Percentiles rank a stretch among this genome's conserved stretches.
Conservation (phyloP, 352 stramenopile genomes). For the Globisporangium cystogenes region DNA sequence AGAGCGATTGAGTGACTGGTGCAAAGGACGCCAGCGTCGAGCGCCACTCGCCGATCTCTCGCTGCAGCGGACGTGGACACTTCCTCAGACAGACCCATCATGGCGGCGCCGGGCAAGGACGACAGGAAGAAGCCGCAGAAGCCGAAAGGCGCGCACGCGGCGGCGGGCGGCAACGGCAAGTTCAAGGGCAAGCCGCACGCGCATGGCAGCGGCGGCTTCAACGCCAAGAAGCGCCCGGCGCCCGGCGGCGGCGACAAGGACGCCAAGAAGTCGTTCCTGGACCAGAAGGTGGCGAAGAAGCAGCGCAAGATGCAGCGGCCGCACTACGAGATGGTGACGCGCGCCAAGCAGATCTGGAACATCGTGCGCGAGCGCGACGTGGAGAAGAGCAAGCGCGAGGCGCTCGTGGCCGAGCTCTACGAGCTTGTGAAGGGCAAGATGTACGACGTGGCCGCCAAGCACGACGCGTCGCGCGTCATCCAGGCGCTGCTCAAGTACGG, state of each 20-base stretch:
- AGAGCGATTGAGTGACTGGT: background rate
- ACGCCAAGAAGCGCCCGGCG: constrained; percentile 61
- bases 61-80: too few species aligned
- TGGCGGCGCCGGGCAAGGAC: constrained; percentile 7
- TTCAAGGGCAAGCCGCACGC: constrained; percentile 3
- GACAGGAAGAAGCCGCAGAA: constrained; percentile 14
- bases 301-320: constrained; percentile 93
- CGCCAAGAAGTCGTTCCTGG: constrained; percentile 79
- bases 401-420: constrained; percentile 90
- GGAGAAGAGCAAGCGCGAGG: constrained; percentile 74
- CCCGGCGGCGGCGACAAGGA: constrained; percentile 33
- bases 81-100: too few species aligned
- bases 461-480: constrained; percentile 94
- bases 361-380: constrained; percentile 87
- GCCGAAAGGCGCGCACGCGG: constrained; percentile 1
- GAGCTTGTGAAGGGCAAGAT: constrained; percentile 92
- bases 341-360: constrained; percentile 96
- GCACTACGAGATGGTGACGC: constrained; percentile 91
- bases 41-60: background rate
- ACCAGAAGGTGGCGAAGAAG: constrained; percentile 88
- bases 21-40: too few species aligned
- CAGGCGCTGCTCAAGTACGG: constrained; percentile 95
- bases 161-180: constrained; percentile 7
- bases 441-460: constrained; percentile 93
- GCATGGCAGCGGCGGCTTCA: constrained; percentile 15